Conservation (phyloP, 2,329 filamentous ascomycete genomes). For the Whalleya microplaca region DNA sequence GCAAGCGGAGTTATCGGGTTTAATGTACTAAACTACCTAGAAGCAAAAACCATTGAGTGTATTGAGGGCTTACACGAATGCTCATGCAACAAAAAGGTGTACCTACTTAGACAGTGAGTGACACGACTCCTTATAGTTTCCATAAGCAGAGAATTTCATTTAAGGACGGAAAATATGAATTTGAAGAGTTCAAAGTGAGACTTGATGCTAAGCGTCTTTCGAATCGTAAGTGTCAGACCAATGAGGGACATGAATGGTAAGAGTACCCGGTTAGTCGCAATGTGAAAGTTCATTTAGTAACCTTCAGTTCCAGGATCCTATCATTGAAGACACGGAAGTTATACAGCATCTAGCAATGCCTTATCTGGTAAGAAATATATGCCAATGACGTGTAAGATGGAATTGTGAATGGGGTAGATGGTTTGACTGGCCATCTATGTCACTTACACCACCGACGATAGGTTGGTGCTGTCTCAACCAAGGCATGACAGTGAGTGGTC, state of each 20-base stretch:
- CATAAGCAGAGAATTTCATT: too few relatives aligned
- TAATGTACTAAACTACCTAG: background rate
- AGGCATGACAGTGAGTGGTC: background rate
- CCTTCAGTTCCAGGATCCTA: background rate
- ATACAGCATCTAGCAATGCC: background rate
- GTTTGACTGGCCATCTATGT: background rate
- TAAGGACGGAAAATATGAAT: too few relatives aligned
- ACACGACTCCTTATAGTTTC: too few relatives aligned
- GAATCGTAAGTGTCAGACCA: too few relatives aligned
- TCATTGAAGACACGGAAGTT: background rate
- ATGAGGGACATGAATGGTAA: too few relatives aligned
- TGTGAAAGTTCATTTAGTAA: background rate
- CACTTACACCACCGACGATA: background rate
- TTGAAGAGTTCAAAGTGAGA: too few relatives aligned
- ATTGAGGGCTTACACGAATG: too few relatives aligned
- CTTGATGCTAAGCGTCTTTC: too few relatives aligned
- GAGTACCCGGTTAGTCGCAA: background rate
- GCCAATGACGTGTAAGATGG: background rate
- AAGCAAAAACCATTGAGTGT: too few relatives aligned
- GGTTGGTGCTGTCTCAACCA: background rate
- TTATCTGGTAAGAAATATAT: background rate
- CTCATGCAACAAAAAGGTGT: too few relatives aligned
- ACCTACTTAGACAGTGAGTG: too few relatives aligned
- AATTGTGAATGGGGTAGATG: background rate
- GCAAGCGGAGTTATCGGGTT: background rate